A percentile compares a stretch with the other conserved stretches of the same genome.
phyloP scores from a whole-genome alignment of 2,329 filamentous ascomycete species.

The Helotiales sp. region DNA sequence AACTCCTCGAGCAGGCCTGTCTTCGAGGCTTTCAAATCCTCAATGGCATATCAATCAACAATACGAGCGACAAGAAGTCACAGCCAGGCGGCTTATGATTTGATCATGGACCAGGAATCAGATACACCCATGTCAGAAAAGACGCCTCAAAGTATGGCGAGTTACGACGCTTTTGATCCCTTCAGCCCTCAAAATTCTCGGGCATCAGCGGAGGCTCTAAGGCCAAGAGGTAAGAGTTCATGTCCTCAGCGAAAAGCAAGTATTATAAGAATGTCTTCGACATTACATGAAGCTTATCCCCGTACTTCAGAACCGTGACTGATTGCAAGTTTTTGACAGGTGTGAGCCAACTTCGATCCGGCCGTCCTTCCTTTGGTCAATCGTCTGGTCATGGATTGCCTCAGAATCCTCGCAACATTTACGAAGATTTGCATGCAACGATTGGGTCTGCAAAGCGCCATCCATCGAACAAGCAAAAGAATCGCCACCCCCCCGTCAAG shows the following conservation, averaged over 20 bases:
- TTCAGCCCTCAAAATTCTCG: constrained; percentile 33
- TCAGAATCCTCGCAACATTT: constrained; percentile 30
- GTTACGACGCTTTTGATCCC: constrained; percentile 30
- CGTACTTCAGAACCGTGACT: neutral
- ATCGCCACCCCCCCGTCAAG: neutral
- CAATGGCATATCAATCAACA: constrained; percentile 24
- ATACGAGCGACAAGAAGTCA: constrained; percentile 28
- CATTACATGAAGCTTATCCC: too few relatives aligned
- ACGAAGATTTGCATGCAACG: constrained; percentile 30
- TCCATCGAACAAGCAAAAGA: constrained; percentile 17
- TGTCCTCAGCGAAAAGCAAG: neutral
- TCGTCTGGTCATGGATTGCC: constrained; percentile 29
- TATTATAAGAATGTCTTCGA: neutral
- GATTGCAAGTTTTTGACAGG: neutral
- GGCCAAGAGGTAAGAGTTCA: neutral
- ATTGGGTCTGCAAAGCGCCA: constrained; percentile 22
- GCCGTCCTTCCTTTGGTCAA: constrained; percentile 28
- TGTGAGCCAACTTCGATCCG: constrained; percentile 1
- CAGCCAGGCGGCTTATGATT: constrained; percentile 40
- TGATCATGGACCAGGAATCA: constrained; percentile 33
- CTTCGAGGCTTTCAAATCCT: constrained; percentile 36
- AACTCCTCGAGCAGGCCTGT: constrained; percentile 16
- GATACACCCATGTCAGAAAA: constrained; percentile 34
- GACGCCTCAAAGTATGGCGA: constrained; percentile 35
- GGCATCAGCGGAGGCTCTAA: constrained; percentile 12